Evolutionary conservation across 768 basidiomycete species (phyloP).

Genomic region (Termitomyces sp.): DNA sequence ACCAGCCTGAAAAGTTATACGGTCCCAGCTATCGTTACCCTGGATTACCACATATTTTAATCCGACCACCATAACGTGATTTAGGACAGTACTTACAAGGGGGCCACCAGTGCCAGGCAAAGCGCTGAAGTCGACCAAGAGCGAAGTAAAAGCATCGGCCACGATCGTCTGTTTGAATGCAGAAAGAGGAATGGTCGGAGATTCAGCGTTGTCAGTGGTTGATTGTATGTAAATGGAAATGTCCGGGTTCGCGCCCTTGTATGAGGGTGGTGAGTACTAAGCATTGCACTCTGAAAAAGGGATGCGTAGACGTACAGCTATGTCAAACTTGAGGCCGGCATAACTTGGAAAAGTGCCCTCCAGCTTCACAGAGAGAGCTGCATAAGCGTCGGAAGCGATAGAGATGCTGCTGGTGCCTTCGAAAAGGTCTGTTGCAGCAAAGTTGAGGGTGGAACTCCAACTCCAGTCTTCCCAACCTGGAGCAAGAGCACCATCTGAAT

Average conservation of each 20-base stretch:
- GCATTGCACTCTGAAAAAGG: neutral
- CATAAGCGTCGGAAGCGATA: constrained; percentile 33
- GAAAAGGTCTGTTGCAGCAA: constrained; percentile 36
- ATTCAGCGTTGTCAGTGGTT: constrained; percentile 28
- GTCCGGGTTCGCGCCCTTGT: constrained; percentile 40
- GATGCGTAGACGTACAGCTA: constrained; percentile 29
- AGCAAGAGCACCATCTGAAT: constrained; percentile 34
- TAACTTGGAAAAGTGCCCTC: constrained; percentile 34
- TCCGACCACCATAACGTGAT: neutral
- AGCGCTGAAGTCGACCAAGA: constrained; percentile 41
- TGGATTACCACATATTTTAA: constrained; percentile 5
- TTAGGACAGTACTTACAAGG: constrained; percentile 20
- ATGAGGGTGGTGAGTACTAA: neutral
- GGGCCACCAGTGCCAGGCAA: constrained; percentile 36
- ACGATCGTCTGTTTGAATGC: constrained; percentile 33
- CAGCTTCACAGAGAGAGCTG: constrained; percentile 43
- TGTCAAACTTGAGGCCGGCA: constrained; percentile 46
- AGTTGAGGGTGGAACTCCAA: constrained; percentile 39
- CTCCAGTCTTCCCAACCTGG: constrained; percentile 49
- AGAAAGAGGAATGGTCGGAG: constrained; percentile 35
- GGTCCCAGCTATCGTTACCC: constrained; percentile 41
- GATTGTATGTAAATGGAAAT: constrained; percentile 35
- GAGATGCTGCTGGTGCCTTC: constrained; percentile 38
- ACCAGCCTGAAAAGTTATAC: constrained; percentile 42
- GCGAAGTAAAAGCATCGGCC: constrained; percentile 32